Percentiles rank a stretch among this genome's conserved stretches.
These are phyloP conservation scores for Aspergillus fumigatiaffinis DNA, from an alignment of 2,329 filamentous ascomycete species.

Conservation along the genomic window DNA sequence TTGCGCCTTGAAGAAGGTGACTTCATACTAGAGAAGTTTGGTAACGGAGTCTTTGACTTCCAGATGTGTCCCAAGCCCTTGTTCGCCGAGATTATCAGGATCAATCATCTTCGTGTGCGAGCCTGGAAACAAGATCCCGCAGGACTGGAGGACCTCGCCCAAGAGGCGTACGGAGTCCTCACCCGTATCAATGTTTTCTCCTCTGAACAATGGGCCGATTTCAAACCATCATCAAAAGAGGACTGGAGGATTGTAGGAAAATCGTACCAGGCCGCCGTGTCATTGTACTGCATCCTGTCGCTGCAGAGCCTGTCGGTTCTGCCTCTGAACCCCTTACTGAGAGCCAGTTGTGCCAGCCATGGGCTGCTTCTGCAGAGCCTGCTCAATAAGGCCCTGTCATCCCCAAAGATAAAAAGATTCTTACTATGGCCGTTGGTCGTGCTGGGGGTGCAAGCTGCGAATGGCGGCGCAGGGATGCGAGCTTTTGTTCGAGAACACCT, in stretches of 20 bases:
- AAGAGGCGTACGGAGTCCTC: conserved; percentile 21
- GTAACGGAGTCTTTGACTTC: conserved; percentile 15
- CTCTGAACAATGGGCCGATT: conserved; percentile 25
- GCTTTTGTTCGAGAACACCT: conserved; percentile 27
- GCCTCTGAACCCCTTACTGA: conserved; percentile 13
- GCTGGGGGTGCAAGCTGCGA: conserved; percentile 31
- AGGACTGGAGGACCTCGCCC: conserved; percentile 1
- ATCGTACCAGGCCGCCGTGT: conserved; percentile 29
- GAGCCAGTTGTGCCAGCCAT: not conserved
- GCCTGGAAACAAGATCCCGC: conserved; percentile 2
- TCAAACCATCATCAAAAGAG: conserved; percentile 19
- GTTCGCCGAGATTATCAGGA: conserved; percentile 32
- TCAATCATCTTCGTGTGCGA: conserved; percentile 34
- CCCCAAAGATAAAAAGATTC: conserved; percentile 17
- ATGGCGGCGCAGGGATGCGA: conserved; percentile 15
- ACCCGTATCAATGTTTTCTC: conserved; percentile 27
- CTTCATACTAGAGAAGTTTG: conserved; percentile 20
- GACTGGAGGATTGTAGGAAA: conserved; percentile 28
- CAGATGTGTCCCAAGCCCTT: conserved; percentile 29
- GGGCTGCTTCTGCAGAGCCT: conserved; percentile 2
- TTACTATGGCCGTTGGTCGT: conserved; percentile 37
- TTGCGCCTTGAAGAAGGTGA: conserved; percentile 24
- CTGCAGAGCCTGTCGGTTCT: conserved; percentile 32
- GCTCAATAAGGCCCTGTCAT: conserved; percentile 16
- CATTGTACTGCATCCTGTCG: conserved; percentile 37